Conservation (phyloP, 768 basidiomycete species). For the Vararia minispora region DNA sequence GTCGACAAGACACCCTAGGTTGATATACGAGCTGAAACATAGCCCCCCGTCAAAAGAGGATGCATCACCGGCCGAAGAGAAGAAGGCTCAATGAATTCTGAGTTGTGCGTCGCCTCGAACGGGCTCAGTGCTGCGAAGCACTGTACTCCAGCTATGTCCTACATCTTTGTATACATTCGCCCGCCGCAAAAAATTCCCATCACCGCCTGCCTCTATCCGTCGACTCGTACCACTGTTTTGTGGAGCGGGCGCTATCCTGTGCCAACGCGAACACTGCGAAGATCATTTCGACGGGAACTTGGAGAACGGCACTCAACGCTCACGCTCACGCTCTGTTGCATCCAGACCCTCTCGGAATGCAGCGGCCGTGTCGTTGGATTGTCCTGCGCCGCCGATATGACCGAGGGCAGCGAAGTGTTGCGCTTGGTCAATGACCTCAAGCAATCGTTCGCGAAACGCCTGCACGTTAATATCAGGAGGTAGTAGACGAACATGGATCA, state of each 20-base stretch:
- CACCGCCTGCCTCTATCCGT: slow-evolving; percentile 43
- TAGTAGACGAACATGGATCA: not conserved
- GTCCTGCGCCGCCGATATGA: slow-evolving; percentile 38
- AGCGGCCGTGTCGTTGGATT: slow-evolving; percentile 49
- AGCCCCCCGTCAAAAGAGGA: too few relatives aligned
- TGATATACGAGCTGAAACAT: slow-evolving; percentile 44
- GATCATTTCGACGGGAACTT: slow-evolving; percentile 1
- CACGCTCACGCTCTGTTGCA: slow-evolving; percentile 84
- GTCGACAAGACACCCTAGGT: slow-evolving; percentile 32
- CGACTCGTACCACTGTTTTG: slow-evolving; percentile 80
- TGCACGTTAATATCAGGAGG: slow-evolving; percentile 18
- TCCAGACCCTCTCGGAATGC: slow-evolving; percentile 87
- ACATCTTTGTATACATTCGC: not conserved
- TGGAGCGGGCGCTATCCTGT: slow-evolving; percentile 67
- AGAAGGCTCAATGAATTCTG: slow-evolving; percentile 4
- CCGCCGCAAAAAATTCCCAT: slow-evolving; percentile 1
- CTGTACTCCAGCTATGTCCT: too few relatives aligned
- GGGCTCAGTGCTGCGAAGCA: not conserved
- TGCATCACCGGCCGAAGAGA: not conserved
- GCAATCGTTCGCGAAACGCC: slow-evolving; percentile 68
- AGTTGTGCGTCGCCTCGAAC: too few relatives aligned
- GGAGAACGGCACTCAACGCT: slow-evolving; percentile 21
- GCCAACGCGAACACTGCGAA: slow-evolving; percentile 71
- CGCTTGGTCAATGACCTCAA: slow-evolving; percentile 78
- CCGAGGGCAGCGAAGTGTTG: slow-evolving; percentile 77